A percentile compares a stretch with the other conserved stretches of the same genome.
Conservation (phyloP, 208 protist genomes). For the Wallacemonas collosoma region DNA sequence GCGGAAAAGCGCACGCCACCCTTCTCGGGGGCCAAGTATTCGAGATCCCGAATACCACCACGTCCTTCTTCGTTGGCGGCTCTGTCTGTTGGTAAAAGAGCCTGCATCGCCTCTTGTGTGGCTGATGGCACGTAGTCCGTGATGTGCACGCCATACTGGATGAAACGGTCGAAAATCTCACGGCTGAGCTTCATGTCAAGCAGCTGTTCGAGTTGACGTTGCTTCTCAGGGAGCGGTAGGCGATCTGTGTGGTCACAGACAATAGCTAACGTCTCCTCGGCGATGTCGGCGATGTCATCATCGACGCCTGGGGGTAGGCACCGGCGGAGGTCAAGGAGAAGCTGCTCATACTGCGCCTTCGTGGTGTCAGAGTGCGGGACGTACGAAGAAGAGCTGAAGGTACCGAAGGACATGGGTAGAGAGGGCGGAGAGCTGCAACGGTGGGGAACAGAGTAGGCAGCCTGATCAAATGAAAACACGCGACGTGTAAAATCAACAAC, state of each 20-base stretch:
- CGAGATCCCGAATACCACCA: constrained; percentile 7
- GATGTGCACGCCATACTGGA: constrained; percentile 77
- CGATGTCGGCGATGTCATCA: constrained; percentile 79
- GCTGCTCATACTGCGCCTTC: constrained; percentile 74
- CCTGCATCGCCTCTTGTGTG: constrained; percentile 4
- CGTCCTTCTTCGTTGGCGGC: constrained; percentile 5
- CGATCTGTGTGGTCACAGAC: constrained; percentile 40
- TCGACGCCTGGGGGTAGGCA: constrained; percentile 78
- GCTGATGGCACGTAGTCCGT: constrained; percentile 76
- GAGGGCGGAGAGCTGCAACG: neutral
- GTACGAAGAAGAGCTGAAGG: constrained; percentile 43
- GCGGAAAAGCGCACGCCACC: neutral
- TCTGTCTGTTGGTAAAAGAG: neutral
- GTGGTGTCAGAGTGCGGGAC: constrained; percentile 78
- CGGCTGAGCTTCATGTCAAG: constrained; percentile 68
- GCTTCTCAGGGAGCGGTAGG: constrained; percentile 40
- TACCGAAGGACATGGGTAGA: constrained; percentile 7
- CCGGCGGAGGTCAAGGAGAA: constrained; percentile 76
- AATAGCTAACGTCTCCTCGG: constrained; percentile 72
- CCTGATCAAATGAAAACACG: too few relatives aligned
- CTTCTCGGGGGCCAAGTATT: neutral
- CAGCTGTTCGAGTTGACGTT: constrained; percentile 61
- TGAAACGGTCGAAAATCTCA: constrained; percentile 60
- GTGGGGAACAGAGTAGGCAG: too few relatives aligned
- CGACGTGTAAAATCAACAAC: too few relatives aligned